Evolutionary conservation across 345 rosid species (phyloP).

Genomic region (Brassica juncea): DNA sequence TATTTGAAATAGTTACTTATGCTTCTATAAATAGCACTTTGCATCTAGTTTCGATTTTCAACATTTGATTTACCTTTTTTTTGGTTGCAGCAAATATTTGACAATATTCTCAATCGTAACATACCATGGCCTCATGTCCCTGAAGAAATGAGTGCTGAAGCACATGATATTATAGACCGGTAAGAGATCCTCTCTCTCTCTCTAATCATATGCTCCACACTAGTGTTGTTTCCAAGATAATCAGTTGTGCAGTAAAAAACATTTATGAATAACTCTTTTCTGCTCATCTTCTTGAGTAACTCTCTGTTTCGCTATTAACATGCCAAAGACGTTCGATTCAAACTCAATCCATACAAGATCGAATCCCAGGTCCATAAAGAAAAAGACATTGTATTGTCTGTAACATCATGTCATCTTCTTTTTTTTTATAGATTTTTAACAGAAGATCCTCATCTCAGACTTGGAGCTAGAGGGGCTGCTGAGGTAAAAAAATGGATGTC

Average conservation of each 20-base stretch:
- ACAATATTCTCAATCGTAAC: constrained; percentile 95
- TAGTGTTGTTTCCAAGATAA: not conserved
- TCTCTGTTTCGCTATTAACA: not conserved
- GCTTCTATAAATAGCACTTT: not conserved
- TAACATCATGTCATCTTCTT: constrained; percentile 18
- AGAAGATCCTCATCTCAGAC: constrained; percentile 97
- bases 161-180: constrained; percentile 85
- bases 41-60: constrained; percentile 11
- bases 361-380: not conserved
- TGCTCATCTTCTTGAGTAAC: constrained; percentile 10
- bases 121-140: constrained; percentile 94
- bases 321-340: not conserved
- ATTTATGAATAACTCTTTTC: not conserved
- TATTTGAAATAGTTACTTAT: constrained; percentile 5
- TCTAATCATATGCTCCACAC: not conserved
- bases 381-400: constrained; percentile 2
- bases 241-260: not conserved
- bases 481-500: constrained; percentile 58
- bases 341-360: not conserved
- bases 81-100: constrained; percentile 80
- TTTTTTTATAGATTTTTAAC: constrained; percentile 70
- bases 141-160: constrained; percentile 84
- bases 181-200: constrained; percentile 41
- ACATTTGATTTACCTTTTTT: constrained; percentile 14
- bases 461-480: constrained; percentile 91